Conservation (phyloP, 2,329 filamentous ascomycete genomes). For the Cryphonectria carpinicola region DNA sequence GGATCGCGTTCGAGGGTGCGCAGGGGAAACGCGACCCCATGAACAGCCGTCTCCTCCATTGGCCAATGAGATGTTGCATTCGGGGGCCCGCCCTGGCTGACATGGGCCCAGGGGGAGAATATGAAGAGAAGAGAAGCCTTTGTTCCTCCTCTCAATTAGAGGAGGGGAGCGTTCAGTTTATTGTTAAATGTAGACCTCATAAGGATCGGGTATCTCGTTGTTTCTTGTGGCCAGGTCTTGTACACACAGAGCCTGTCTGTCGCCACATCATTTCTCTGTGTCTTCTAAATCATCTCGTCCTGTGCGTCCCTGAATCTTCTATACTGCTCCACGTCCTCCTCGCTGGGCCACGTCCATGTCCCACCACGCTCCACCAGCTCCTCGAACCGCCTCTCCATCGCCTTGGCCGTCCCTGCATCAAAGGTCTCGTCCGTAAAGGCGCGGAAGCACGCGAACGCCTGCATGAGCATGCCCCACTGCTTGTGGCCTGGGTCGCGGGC, state of each 20-base stretch:
- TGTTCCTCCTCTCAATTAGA: not conserved
- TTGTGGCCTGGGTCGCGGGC: conserved; percentile 43
- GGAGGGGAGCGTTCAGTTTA: not conserved
- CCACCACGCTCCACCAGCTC: conserved; percentile 34
- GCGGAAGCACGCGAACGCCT: conserved; percentile 45
- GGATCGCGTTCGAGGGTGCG: not conserved
- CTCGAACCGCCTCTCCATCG: conserved; percentile 37
- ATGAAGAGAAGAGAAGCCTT: not conserved
- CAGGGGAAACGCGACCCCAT: not conserved
- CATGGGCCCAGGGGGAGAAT: not conserved
- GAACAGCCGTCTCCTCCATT: not conserved
- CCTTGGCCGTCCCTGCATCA: conserved; percentile 35
- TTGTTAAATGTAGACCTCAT: not conserved
- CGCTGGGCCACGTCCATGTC: conserved; percentile 45
- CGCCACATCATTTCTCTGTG: not conserved
- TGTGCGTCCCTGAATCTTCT: conserved; percentile 23
- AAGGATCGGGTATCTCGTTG: not conserved
- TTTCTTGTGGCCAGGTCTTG: not conserved
- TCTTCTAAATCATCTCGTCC: not conserved
- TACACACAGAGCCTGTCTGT: not conserved
- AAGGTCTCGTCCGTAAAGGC: conserved; percentile 50
- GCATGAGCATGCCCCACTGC: conserved; percentile 38
- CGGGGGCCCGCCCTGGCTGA: not conserved
- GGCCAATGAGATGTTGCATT: not conserved
- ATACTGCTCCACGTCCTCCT: conserved; percentile 42